Evolutionary conservation across 306 rosid species (phyloP), one percentile per base, ranked within the genome.

Genomic region (Crataegus laevigata): DNA sequence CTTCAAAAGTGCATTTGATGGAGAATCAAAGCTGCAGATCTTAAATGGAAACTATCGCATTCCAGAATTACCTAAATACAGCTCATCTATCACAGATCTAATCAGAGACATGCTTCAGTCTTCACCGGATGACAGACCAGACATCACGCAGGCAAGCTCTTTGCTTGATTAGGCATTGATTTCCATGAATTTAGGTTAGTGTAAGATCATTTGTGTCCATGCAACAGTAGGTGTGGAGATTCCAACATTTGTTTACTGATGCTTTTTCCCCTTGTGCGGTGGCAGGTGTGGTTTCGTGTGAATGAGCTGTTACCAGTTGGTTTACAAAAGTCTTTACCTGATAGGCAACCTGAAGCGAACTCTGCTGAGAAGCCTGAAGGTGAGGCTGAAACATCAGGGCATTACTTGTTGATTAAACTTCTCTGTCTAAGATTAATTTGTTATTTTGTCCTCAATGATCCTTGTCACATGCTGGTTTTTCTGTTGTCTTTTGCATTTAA

Each of bases 81-180:
- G 85, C 80, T 84, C 96, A 24, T 68, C 66, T 4, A 59, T 94
- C 66, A 89, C 90, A 17, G 91, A 89, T 84, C 90, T 94, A 60
- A 92, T 91, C 85, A 92, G 80, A 80, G 96, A 94, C 82, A 87
- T 94, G 97, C 99, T 94, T 80, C 97, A 91, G 84, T 89, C 91
- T 38, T 85, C 88, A 78, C 98, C 97, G 69, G 92, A 91, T 34
- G 93, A 91, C 91, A 81, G 99, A 94, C 99, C 99, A 80, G 99
- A 94, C 82, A 91, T 94, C 99, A 92, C 96, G 96, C 99, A 91
- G 99, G 99, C 97, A 94, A 94, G 99, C 89, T 88, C 96, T 94
- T 94, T 94, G 96, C 97, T 94, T 90, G 97, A 94, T 94, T 90
- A 97, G 96, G 96, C 97, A 89, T 94, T 90, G 96, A 92, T 91